Conservation (phyloP, 768 basidiomycete species). For the Mycena polygramma region DNA sequence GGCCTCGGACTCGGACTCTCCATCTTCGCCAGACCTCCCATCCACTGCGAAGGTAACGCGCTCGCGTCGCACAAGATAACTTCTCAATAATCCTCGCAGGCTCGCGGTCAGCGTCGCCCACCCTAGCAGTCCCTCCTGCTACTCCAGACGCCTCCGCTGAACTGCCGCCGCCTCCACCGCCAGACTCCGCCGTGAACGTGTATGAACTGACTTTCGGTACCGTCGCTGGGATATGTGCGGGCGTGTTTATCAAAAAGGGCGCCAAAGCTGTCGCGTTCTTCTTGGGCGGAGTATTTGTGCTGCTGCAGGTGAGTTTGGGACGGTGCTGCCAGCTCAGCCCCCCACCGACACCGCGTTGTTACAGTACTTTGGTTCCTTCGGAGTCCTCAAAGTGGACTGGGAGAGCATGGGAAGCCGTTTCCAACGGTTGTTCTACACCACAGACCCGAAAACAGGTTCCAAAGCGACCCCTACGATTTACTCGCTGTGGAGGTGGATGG, state of each 20-base stretch:
- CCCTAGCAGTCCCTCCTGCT: conserved; percentile 23
- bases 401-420: conserved; percentile 71
- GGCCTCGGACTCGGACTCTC: conserved; percentile 42
- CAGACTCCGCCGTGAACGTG: conserved; percentile 75
- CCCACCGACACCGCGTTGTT: too few species aligned
- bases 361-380: conserved; percentile 85
- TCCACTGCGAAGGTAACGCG: conserved; percentile 69
- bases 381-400: conserved; percentile 88
- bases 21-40: conserved; percentile 45
- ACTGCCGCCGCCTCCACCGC: conserved; percentile 65
- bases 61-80: neutral
- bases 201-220: conserved; percentile 93
- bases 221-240: conserved; percentile 88
- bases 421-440: conserved; percentile 79
- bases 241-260: conserved; percentile 97
- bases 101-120: conserved; percentile 31
- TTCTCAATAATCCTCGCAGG: conserved; percentile 16
- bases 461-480: conserved; percentile 73
- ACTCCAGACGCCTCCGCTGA: conserved; percentile 21
- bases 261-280: conserved; percentile 84
- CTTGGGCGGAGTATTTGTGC: conserved; percentile 91
- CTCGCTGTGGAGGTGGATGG: conserved; percentile 74
- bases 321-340: too few species aligned
- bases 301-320: conserved; percentile 77
- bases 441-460: conserved; percentile 62